Evolutionary conservation across 2,329 filamentous ascomycete species (phyloP).

Genomic region (Xylaria sp.): DNA sequence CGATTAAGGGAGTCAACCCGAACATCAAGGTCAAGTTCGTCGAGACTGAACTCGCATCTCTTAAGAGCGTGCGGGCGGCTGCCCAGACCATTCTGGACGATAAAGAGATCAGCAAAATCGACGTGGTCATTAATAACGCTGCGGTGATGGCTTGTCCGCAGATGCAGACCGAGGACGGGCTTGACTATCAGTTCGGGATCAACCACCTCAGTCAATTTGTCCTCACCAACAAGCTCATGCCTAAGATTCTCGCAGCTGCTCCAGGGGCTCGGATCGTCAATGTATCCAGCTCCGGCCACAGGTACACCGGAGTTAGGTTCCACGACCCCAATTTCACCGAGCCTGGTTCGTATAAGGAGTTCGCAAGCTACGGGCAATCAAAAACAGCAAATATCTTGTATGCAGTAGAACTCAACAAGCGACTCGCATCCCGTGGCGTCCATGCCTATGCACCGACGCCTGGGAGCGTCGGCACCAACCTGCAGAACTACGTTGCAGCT

Average conservation of each 20-base stretch:
- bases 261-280: constrained; percentile 41
- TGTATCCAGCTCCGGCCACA: constrained; percentile 43
- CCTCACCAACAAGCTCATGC: constrained; percentile 46
- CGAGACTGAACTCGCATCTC: constrained; percentile 46
- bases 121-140: constrained; percentile 51
- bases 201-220: constrained; percentile 53
- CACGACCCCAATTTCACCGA: constrained; percentile 47
- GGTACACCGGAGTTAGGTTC: constrained; percentile 43
- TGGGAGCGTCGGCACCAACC: constrained; percentile 49
- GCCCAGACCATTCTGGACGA: constrained; percentile 48
- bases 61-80: constrained; percentile 49
- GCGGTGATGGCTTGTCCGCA: constrained; percentile 57
- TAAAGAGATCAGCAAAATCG: constrained; percentile 46
- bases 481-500: constrained; percentile 38
- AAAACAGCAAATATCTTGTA: constrained; percentile 61
- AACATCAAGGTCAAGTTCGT: constrained; percentile 45
- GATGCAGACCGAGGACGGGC: constrained; percentile 47
- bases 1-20: constrained; percentile 42
- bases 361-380: constrained; percentile 56
- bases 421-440: constrained; percentile 45
- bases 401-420: constrained; percentile 51
- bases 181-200: constrained; percentile 51
- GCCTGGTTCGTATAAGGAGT: constrained; percentile 50
- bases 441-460: constrained; percentile 55
- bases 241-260: constrained; percentile 41